Evolutionary conservation across 371 early-diverging fungal species (phyloP), one percentile per base, ranked within the genome.

Genomic region (Mucor sp.): DNA sequence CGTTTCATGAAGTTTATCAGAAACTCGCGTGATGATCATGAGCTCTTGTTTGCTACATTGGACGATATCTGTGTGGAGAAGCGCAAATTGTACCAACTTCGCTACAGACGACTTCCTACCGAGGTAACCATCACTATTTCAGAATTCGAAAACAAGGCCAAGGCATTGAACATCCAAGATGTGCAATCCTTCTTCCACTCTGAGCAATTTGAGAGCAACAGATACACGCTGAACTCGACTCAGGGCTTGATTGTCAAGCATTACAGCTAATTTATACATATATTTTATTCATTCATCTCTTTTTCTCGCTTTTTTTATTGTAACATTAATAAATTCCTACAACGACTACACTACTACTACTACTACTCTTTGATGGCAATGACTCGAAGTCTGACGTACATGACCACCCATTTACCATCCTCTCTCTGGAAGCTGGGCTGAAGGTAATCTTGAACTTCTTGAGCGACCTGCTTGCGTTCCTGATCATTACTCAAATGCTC

Each of bases 1-100:
- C 80, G 86, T 53, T 97, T 98, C 81, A 85, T 86, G 79, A 93
- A 92, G 80, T 98, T 96, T 79, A 80, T 97, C 63, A 87, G 86
- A 48, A 78, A 83, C 41, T 83, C 89, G 21, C 86, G 88, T 43
- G 97, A 97, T 78, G 84, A 89, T 67, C 85, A 91, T 61, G 96
- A 97, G 78, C 79, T 96, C 47, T 76, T 94, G 60, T 76, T 87
- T 62, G 88, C 92, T 70, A 66, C 91, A 53, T 81, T 98, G 33
- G 87, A 92, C 17, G 87, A 88, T 48, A 79, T 95, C 28, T 85
- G 90, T 48, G 84, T 84, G 61, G 96, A 97, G 68, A 87, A 91
- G 60, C 79, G 92, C 72, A 86, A 90, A 41, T 85, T 92, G 70
- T 78, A 89, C 70, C 86, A 91, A 62, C 84, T 90, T 71, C 74